Conservation (phyloP, 192 early-diverging fungal species). For the Jimgerdemannia flammicorona region DNA sequence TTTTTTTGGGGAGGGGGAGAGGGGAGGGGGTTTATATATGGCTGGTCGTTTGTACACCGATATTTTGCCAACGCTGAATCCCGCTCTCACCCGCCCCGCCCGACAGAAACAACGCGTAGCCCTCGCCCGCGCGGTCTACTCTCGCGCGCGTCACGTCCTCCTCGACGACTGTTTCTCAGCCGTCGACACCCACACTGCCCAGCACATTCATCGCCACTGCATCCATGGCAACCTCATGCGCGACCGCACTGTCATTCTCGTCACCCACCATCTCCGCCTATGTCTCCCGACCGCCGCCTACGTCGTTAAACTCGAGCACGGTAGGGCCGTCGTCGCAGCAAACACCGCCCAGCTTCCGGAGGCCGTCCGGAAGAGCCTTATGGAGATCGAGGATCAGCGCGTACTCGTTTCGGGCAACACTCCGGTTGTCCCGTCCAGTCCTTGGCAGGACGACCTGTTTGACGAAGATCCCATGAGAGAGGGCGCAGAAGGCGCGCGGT, state of each 20-base stretch:
- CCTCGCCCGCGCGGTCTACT: constrained; percentile 69
- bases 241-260: constrained; percentile 75
- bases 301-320: constrained; percentile 51
- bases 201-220: constrained; percentile 67
- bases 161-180: constrained; percentile 49
- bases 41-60: not conserved
- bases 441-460: too few relatives aligned
- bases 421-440: not conserved
- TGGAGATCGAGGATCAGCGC: not conserved
- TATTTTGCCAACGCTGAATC: not conserved
- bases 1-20: too few relatives aligned
- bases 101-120: constrained; percentile 67
- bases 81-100: not conserved
- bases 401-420: not conserved
- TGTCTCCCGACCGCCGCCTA: constrained; percentile 48
- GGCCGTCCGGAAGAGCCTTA: not conserved
- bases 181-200: constrained; percentile 52
- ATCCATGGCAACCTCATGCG: constrained; percentile 64
- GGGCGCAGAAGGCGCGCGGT: too few relatives aligned
- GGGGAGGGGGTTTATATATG: too few relatives aligned
- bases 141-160: constrained; percentile 56
- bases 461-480: too few relatives aligned
- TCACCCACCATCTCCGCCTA: constrained; percentile 72
- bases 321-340: constrained; percentile 35
- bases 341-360: not conserved